Evolutionary conservation across 352 stramenopile genomes (phyloP).

Genomic region (Lagenidium sp.): DNA sequence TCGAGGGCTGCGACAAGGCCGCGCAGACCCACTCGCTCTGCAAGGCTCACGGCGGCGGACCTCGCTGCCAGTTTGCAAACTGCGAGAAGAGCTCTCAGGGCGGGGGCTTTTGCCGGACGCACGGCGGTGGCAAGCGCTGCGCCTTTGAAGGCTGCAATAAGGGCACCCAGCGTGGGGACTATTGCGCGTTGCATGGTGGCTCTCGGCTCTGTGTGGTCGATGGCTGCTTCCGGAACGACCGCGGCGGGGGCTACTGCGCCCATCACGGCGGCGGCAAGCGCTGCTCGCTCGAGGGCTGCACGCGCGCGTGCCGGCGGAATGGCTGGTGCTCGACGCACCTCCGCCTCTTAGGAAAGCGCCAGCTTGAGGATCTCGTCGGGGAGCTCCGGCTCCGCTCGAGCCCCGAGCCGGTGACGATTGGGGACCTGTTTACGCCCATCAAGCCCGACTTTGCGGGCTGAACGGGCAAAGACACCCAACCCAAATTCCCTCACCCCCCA

Average conservation of each 20-base stretch:
- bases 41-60: conserved; percentile 34
- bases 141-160: conserved; percentile 24
- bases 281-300: conserved; percentile 56
- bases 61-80: conserved; percentile 23
- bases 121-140: conserved; percentile 39
- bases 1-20: conserved; percentile 72
- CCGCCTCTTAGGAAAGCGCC: conserved; percentile 9
- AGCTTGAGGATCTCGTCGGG: conserved; percentile 8
- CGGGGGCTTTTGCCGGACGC: conserved; percentile 32
- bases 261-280: conserved; percentile 66
- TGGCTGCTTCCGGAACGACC: conserved; percentile 69
- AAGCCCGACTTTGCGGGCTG: no score
- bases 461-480: no score
- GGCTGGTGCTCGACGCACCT: conserved; percentile 74
- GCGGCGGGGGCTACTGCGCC: conserved; percentile 16
- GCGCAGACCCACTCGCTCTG: conserved; percentile 32
- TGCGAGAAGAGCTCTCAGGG: conserved; percentile 43
- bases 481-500: no score
- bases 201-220: conserved; percentile 66
- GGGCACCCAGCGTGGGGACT: conserved; percentile 26
- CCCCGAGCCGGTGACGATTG: background rate
- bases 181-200: conserved; percentile 33
- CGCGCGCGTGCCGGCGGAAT: conserved; percentile 65
- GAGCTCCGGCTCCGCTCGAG: conserved; percentile 4
- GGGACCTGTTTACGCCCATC: no score